Conservation (phyloP, 805 yeast genomes). For the Pichia cabralensis region DNA sequence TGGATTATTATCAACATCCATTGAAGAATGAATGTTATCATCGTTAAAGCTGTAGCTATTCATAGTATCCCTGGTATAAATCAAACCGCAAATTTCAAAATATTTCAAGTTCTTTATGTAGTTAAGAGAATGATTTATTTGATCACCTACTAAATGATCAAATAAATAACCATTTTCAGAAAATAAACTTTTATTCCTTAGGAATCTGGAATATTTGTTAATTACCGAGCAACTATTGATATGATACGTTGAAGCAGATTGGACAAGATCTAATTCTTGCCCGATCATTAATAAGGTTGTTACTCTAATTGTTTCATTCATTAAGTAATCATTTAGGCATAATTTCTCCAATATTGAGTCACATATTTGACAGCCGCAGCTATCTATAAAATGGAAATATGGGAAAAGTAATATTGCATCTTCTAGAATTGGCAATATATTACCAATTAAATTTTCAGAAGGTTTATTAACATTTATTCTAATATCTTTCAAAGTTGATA, state of each 20-base stretch:
- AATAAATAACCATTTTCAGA: constrained; percentile 21
- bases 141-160: constrained; percentile 21
- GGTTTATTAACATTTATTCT: constrained; percentile 21
- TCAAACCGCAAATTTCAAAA: constrained; percentile 25
- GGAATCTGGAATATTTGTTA: constrained; percentile 13
- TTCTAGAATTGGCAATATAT: constrained; percentile 20
- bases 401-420: constrained; percentile 24
- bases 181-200: constrained; percentile 10
- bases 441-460: constrained; percentile 23
- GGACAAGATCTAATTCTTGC: constrained; percentile 20
- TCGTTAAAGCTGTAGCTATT: not conserved
- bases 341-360: constrained; percentile 8
- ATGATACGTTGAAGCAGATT: constrained; percentile 9
- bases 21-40: no score
- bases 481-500: constrained; percentile 16
- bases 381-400: constrained; percentile 18
- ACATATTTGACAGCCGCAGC: constrained; percentile 20
- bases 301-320: constrained; percentile 22
- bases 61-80: constrained; percentile 13
- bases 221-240: constrained; percentile 7
- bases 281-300: constrained; percentile 25
- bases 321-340: constrained; percentile 1
- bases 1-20: no score
- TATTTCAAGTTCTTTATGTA: constrained; percentile 15
- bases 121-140: constrained; percentile 17